Evolutionary conservation across 257 asterid species (phyloP).

Genomic region (Rhazya stricta): DNA sequence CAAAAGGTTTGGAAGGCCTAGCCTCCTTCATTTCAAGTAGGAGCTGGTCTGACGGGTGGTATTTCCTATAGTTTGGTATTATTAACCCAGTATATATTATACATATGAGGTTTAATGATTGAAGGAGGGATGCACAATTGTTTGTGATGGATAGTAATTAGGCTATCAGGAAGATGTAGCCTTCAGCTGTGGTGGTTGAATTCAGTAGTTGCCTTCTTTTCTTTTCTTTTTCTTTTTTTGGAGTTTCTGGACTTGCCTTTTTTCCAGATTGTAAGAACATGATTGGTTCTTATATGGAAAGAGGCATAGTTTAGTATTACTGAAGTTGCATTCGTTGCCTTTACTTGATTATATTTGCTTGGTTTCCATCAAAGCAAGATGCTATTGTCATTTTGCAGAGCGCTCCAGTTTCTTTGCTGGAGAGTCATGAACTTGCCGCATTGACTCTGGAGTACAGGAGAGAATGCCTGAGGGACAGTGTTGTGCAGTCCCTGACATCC

Average conservation of each 20-base stretch:
- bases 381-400: constrained; percentile 43
- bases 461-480: constrained; percentile 96
- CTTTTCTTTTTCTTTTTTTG: no score
- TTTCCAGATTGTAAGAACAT: not conserved
- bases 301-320: not conserved
- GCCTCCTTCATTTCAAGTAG: not conserved
- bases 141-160: not conserved
- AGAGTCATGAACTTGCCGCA: constrained; percentile 76
- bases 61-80: not conserved
- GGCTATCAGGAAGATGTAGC: not conserved
- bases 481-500: constrained; percentile 82
- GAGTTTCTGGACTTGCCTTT: not conserved
- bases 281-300: not conserved
- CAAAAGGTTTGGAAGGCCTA: not conserved
- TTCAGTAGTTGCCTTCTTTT: not conserved
- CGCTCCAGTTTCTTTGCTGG: constrained; percentile 70
- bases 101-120: not conserved
- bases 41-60: not conserved
- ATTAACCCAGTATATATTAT: not conserved
- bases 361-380: not conserved
- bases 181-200: not conserved
- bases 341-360: not conserved
- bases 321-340: not conserved
- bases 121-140: not conserved
- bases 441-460: constrained; percentile 87